phyloP scores from a whole-genome alignment of 31 red algal species.

The Bonnemaisonia californica region DNA sequence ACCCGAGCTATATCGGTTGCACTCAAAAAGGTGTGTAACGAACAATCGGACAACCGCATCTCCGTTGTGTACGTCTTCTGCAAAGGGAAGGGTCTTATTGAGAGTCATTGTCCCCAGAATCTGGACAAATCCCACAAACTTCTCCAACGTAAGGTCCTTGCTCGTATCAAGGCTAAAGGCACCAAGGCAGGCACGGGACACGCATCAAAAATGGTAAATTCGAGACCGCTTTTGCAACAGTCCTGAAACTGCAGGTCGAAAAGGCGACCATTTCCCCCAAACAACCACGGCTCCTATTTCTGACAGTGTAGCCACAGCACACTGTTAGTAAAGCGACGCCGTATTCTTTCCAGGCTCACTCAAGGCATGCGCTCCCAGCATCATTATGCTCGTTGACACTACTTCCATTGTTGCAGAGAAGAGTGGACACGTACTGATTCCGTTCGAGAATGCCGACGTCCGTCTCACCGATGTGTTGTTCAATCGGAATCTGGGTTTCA shows the following conservation, averaged over 20 bases:
- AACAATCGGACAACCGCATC: no score
- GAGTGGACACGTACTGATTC: neutral
- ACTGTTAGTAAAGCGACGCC: neutral
- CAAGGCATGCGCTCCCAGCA: neutral
- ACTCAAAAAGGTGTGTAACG: no score
- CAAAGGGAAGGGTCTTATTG: no score
- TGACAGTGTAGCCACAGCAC: conserved; percentile 1
- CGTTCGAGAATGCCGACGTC: neutral
- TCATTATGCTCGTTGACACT: neutral
- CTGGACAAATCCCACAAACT: no score
- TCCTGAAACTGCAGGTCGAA: neutral
- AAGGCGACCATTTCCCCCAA: neutral
- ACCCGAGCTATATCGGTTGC: no score
- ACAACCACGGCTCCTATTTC: neutral
- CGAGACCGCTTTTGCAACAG: neutral
- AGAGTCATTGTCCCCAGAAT: no score
- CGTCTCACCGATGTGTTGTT: neutral
- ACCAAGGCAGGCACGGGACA: neutral
- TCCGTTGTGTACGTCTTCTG: no score
- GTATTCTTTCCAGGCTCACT: neutral
- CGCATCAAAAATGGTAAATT: neutral
- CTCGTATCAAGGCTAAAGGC: neutral
- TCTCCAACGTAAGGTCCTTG: neutral
- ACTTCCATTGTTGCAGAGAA: neutral
- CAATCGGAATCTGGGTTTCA: neutral